Percentiles rank a stretch among this genome's conserved stretches.
Conservation (phyloP, 345 rosid genomes). For the Lepidium aucheri region DNA sequence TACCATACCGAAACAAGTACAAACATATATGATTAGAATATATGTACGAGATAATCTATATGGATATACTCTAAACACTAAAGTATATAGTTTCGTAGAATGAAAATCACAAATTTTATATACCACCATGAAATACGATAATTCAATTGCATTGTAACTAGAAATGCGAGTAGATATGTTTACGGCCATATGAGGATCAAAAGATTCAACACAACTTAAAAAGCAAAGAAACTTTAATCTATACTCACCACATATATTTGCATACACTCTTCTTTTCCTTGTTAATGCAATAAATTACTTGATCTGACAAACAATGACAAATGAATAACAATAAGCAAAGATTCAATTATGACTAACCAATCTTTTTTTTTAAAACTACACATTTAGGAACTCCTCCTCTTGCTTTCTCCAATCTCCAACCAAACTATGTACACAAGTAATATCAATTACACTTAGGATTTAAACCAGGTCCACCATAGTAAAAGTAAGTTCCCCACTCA, state of each 20-base stretch:
- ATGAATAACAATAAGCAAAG: slow-evolving; percentile 1
- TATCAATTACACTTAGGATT: slow-evolving; percentile 63
- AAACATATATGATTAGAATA: too few species aligned
- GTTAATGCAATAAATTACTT: slow-evolving; percentile 8
- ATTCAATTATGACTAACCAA: slow-evolving; percentile 17
- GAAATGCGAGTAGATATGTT: not conserved
- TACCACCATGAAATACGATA: not conserved
- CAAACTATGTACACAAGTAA: slow-evolving; percentile 14
- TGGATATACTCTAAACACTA: too few species aligned
- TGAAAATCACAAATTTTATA: not conserved
- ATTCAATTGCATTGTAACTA: not conserved
- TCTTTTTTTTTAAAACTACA: slow-evolving; percentile 14
- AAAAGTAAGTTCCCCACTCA: slow-evolving; percentile 91
- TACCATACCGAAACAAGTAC: too few species aligned
- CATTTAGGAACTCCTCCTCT: not conserved
- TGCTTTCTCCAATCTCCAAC: not conserved
- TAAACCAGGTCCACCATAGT: slow-evolving; percentile 91
- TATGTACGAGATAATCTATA: too few species aligned
- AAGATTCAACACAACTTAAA: not conserved
- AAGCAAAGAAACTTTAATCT: not conserved
- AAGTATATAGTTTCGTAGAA: not conserved
- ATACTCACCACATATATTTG: not conserved
- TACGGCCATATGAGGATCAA: not conserved
- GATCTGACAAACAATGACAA: not conserved
- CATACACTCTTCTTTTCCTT: not conserved